Percentiles rank a stretch among this genome's conserved stretches.
phyloP scores from a whole-genome alignment of 176 grass and related monocot species.

The Musa troglodytarum region DNA sequence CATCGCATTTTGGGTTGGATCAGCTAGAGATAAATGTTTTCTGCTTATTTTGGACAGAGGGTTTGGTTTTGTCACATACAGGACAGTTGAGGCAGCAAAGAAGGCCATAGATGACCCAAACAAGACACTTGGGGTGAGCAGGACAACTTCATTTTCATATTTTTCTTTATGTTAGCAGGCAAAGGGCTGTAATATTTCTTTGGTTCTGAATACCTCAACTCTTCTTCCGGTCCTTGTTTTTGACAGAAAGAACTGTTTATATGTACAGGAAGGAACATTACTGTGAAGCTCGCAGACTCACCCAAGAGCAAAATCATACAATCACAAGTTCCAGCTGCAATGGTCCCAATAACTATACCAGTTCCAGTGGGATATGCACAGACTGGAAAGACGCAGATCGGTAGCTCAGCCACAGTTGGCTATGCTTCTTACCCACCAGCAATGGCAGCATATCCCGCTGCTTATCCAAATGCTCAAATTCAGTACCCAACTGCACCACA shows the following conservation, averaged over 20 bases:
- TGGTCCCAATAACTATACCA: slow-evolving; percentile 2
- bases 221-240: neutral
- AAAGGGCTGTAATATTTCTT: neutral
- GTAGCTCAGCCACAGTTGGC: neutral
- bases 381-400: neutral
- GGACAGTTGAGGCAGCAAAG: slow-evolving; percentile 8
- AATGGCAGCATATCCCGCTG: slow-evolving; percentile 6
- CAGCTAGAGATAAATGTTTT: neutral
- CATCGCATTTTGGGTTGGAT: neutral
- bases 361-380: slow-evolving; percentile 4
- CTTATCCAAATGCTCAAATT: neutral
- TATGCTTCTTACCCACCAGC: slow-evolving; percentile 2
- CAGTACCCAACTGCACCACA: slow-evolving; percentile 1
- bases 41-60: slow-evolving; percentile 5
- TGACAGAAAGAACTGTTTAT: neutral
- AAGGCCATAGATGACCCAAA: slow-evolving; percentile 19
- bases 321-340: slow-evolving; percentile 10
- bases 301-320: slow-evolving; percentile 7
- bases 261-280: slow-evolving; percentile 16
- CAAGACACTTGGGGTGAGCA: slow-evolving; percentile 11
- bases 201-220: neutral
- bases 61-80: slow-evolving; percentile 20
- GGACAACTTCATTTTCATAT: neutral
- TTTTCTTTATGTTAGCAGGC: neutral
- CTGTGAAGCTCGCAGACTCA: slow-evolving; percentile 1